These are phyloP conservation scores for Pseudozyma hubeiensis DNA, from an alignment of 1,284 basidiomycete species.

Conservation along the genomic window DNA sequence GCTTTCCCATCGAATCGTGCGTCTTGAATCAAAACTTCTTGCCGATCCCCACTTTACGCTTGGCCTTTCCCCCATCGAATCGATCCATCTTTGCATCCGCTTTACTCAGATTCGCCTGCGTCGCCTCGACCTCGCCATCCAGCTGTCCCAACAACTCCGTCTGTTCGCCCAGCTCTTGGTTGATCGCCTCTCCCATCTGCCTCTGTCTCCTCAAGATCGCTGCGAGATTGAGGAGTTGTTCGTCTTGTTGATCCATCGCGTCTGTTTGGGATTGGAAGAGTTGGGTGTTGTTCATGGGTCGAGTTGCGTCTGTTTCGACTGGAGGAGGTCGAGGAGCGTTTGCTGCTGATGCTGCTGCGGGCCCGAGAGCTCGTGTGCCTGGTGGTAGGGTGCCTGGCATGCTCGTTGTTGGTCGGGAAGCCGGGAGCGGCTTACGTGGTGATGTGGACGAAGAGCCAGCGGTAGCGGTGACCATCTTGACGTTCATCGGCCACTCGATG, in stretches of 20 bases:
- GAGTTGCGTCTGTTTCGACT: slow-evolving; percentile 84
- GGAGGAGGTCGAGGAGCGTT: slow-evolving; percentile 70
- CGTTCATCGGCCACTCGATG: slow-evolving; percentile 77
- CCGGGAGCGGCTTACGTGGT: background rate
- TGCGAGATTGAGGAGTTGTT: slow-evolving; percentile 81
- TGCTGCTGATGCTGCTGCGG: slow-evolving; percentile 15
- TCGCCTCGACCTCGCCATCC: slow-evolving; percentile 78
- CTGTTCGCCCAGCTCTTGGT: slow-evolving; percentile 83
- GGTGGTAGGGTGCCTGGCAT: slow-evolving; percentile 33
- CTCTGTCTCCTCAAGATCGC: slow-evolving; percentile 86
- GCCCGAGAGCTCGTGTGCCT: slow-evolving; percentile 18
- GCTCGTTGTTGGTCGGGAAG: slow-evolving; percentile 1
- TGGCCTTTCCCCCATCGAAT: slow-evolving; percentile 44
- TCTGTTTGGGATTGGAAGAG: slow-evolving; percentile 82
- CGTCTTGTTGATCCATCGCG: slow-evolving; percentile 85
- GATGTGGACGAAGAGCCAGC: slow-evolving; percentile 4
- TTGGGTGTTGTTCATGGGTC: slow-evolving; percentile 85
- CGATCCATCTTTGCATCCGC: slow-evolving; percentile 81
- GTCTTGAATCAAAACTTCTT: slow-evolving; percentile 25
- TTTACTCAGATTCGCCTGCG: slow-evolving; percentile 79
- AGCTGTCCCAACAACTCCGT: slow-evolving; percentile 87
- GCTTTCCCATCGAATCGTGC: background rate
- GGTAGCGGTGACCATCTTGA: slow-evolving; percentile 29
- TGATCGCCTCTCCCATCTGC: slow-evolving; percentile 87
- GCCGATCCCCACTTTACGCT: slow-evolving; percentile 29